A percentile compares a stretch with the other conserved stretches of the same genome.
Conservation (phyloP, 345 rosid genomes). For the Streptanthus diversifolius region DNA sequence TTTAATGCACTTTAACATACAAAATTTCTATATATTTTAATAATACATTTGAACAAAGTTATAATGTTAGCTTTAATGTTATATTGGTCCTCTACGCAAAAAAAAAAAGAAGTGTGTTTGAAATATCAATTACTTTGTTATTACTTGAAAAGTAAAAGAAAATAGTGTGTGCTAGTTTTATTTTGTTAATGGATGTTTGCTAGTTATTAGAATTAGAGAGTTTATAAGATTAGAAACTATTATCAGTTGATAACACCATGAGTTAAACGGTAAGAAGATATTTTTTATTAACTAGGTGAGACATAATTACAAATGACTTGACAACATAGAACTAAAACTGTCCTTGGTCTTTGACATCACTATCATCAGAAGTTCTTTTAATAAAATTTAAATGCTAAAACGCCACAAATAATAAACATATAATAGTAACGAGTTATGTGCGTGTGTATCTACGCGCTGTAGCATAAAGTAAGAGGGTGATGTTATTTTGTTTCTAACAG, state of each 20-base stretch:
- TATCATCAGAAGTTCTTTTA: not conserved
- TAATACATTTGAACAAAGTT: not conserved
- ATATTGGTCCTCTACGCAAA: not conserved
- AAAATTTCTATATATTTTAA: not conserved
- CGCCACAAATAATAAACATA: not conserved
- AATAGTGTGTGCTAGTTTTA: no score
- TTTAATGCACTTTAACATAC: not conserved
- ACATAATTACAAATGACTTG: constrained; percentile 21
- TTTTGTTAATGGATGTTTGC: not conserved
- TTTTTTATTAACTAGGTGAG: constrained; percentile 7
- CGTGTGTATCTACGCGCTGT: constrained; percentile 13
- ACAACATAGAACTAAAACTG: constrained; percentile 29
- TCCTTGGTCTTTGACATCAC: constrained; percentile 25
- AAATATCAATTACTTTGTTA: no score
- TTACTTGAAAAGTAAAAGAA: no score
- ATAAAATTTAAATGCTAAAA: not conserved
- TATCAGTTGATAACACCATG: not conserved
- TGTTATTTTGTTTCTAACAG: not conserved
- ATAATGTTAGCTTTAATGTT: not conserved
- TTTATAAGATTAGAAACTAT: not conserved
- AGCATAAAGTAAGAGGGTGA: not conserved
- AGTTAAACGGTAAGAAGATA: not conserved
- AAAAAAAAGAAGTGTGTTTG: no score
- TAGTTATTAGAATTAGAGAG: not conserved
- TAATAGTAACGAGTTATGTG: not conserved